Base-by-base conservation (phyloP, 2,329 filamentous ascomycete genomes). In the Beauveria bassiana region DNA sequence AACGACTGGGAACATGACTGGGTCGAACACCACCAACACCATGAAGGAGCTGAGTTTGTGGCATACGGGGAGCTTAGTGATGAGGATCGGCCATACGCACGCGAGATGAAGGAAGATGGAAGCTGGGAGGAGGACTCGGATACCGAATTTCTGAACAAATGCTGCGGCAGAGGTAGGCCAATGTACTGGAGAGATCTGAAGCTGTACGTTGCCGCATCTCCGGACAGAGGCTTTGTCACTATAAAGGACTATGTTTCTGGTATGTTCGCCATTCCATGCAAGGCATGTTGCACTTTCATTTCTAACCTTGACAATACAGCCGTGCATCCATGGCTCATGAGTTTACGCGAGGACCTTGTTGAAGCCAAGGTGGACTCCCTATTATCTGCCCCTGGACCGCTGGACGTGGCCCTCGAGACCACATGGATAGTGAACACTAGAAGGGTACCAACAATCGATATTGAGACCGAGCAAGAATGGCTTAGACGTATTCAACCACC, bases 101-200 rank as follows among this genome's bases (percentile, higher is more conserved):
- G 20, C 16, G 62, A 68, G 28, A 9, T 42, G 38, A 60, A 62
- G 16, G 67, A 70, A 60, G 65, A 69, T 31, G 67, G 66, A 34
- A 63, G 60, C 64, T 66, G 65, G 63, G 67, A 69, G 55, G 60
- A 53, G 38, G 68, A 68, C 59, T 66, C 65, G 20, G 65, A 69
- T 28, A 67, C 66, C 26, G 64, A 68, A 62, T 68, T 64, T 64
- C 64, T 68, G 61, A 54, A 63, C 31, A 65, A 53, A 47, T 71
- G 68, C 62, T 70, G 68, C 47, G 67, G 67, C 52, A 52, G 64
- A 52, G 63, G 67, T 20, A 57, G 69, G 57, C 68, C 68, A 45
- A 54, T 66, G 45, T 51, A 62, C 38, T 67, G 66, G 64, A 61
- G 42, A 56, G 65, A 52, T 8, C 53, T 50, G 45, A 70, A 59